Conservation (phyloP, 2,329 filamentous ascomycete genomes). For the Aureobasidium namibiae region DNA sequence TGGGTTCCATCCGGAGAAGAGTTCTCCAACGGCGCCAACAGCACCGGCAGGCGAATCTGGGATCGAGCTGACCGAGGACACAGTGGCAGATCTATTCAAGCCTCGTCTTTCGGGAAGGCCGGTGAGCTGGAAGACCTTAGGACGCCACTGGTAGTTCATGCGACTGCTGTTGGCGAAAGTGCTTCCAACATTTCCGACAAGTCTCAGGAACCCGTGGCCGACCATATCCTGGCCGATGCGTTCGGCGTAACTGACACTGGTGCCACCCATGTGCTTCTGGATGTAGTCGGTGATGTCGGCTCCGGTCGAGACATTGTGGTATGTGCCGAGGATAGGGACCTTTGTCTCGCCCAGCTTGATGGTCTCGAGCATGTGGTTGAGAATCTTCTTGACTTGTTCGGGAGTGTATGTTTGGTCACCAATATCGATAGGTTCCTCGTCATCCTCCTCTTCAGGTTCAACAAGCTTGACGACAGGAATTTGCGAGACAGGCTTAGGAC, state of each 20-base stretch:
- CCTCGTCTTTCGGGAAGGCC: conserved; percentile 85
- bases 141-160: conserved; percentile 95
- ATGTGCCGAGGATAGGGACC: conserved; percentile 89
- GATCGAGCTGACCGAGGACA: conserved; percentile 42
- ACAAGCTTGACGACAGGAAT: conserved; percentile 81
- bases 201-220: conserved; percentile 71
- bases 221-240: conserved; percentile 91
- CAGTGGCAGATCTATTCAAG: conserved; percentile 65
- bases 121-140: conserved; percentile 80
- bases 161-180: conserved; percentile 95
- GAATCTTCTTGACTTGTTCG: conserved; percentile 84
- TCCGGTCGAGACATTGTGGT: conserved; percentile 84
- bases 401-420: conserved; percentile 79
- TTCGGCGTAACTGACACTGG: conserved; percentile 84
- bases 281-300: conserved; percentile 94
- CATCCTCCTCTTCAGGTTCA: conserved; percentile 50
- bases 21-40: conserved; percentile 79
- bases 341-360: conserved; percentile 87
- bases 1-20: conserved; percentile 86
- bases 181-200: conserved; percentile 90
- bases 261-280: conserved; percentile 76
- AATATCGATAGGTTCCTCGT: conserved; percentile 80
- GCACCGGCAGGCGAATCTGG: conserved; percentile 48
- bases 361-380: conserved; percentile 75
- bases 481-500: conserved; percentile 36